Percentiles rank a stretch among this genome's conserved stretches.
These are phyloP conservation scores for Melastoma malabathricum DNA, from an alignment of 345 rosid genomes.

Conservation along the genomic window DNA sequence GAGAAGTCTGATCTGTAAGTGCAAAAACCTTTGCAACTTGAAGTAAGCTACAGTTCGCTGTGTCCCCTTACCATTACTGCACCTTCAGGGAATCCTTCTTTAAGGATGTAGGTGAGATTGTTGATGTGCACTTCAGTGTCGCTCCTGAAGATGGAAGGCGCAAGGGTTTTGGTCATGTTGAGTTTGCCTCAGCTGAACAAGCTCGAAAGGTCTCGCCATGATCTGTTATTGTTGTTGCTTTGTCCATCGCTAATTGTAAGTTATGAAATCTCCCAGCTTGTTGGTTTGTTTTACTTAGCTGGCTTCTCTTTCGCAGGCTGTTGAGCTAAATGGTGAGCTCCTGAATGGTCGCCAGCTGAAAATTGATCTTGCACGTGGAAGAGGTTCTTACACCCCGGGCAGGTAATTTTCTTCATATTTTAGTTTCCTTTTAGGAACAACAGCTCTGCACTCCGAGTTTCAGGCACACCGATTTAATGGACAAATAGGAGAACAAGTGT, in stretches of 20 bases:
- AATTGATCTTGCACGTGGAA: constrained; percentile 62
- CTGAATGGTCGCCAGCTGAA: constrained; percentile 39
- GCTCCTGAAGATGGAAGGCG: constrained; percentile 29
- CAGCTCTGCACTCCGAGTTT: too few species aligned
- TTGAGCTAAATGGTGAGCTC: constrained; percentile 36
- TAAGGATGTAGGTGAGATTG: constrained; percentile 49
- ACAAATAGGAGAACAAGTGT: background rate
- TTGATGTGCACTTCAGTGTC: constrained; percentile 56
- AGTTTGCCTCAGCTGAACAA: constrained; percentile 51
- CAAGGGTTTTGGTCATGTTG: constrained; percentile 78
- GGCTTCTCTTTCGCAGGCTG: constrained; percentile 30
- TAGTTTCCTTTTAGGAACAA: too few species aligned
- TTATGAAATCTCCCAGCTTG: background rate
- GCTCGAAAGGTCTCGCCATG: constrained; percentile 44
- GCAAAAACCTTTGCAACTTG: background rate
- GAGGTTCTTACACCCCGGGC: constrained; percentile 66
- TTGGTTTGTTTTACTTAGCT: background rate
- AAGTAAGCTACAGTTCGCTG: background rate
- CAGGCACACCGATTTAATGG: background rate
- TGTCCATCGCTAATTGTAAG: background rate
- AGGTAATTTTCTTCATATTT: constrained; percentile 20
- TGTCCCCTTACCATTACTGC: background rate
- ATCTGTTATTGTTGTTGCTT: background rate
- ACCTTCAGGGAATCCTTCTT: constrained; percentile 57
- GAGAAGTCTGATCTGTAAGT: constrained; percentile 60